Evolutionary conservation across 331 rosid species (phyloP), one percentile per base, ranked within the genome.

Genomic region (Rhamnella rubrinervis): DNA sequence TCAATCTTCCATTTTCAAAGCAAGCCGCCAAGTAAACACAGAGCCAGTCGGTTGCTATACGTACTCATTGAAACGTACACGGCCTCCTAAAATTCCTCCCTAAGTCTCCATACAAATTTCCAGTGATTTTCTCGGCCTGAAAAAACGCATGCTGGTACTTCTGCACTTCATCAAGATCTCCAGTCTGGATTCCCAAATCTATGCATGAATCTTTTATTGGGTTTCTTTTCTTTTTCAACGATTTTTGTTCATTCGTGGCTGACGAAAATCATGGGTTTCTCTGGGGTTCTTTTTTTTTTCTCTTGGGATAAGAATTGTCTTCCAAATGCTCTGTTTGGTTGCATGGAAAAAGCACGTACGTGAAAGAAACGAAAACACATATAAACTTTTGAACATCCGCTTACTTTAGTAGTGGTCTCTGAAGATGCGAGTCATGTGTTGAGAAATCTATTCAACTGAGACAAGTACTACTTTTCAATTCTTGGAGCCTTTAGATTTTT

Each of bases 321-420:
- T 61, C 59, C 16, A 59, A 20, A 31, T 28, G 75, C 52, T 35
- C 28, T 61, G 68, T 51, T 71, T 71, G 68, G 61, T 71, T 71
- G 41, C 61, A 4, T 14, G 57, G 61, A 49, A 49, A 60, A 59
- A 46, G 37, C 55, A 65, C 31, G 40, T 6, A 65, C 31, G 40
- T 6, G 26, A 65, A 23, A 11, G 47, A 8, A 49, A 65, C 35
- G 35, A 65, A 9, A 2, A 14, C 11, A 4, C 4, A 8, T 1
- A 31, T 8, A 15, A 6, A 4, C 31, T 60, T 49, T 50, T 49
- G 57, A 57, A 58, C 3, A 4, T 40, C 6, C 47, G 47, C 9
- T 7, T 11, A 40, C 9, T 40, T 40, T 40, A 40, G 8, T 7
- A 40, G 13, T 40, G 8, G 47, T 8, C 47, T 40, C 13, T 7